Evolutionary conservation across 2,329 filamentous ascomycete species (phyloP).

Genomic region (Thermomyces lanuginosus): DNA sequence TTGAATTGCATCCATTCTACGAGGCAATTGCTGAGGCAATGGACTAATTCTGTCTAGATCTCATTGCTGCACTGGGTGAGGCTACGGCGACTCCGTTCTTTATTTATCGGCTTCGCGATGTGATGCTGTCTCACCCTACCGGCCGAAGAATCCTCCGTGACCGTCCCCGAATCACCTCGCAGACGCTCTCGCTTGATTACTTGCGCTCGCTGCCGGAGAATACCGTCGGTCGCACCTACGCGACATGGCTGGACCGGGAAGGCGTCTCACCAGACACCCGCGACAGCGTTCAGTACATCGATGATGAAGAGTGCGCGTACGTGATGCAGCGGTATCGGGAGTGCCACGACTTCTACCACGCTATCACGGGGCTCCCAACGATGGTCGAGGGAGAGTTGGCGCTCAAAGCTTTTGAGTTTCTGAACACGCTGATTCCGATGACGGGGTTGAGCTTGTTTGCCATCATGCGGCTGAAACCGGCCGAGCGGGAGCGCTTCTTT

Average conservation of each 20-base stretch:
- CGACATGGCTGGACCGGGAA: slow-evolving; percentile 81
- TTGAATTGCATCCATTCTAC: background rate
- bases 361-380: slow-evolving; percentile 74
- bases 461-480: slow-evolving; percentile 44
- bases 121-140: slow-evolving; percentile 71
- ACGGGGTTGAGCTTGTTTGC: slow-evolving; percentile 74
- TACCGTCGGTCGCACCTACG: slow-evolving; percentile 69
- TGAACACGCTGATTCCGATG: slow-evolving; percentile 90
- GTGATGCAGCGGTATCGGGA: slow-evolving; percentile 97
- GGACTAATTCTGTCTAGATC: slow-evolving; percentile 39
- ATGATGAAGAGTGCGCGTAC: slow-evolving; percentile 90
- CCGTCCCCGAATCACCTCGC: slow-evolving; percentile 71
- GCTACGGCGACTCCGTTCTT: slow-evolving; percentile 90
- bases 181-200: slow-evolving; percentile 47
- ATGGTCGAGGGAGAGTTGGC: slow-evolving; percentile 93
- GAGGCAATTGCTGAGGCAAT: slow-evolving; percentile 1
- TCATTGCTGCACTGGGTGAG: slow-evolving; percentile 89
- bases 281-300: slow-evolving; percentile 68
- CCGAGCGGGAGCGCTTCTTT: slow-evolving; percentile 51
- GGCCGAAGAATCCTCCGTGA: slow-evolving; percentile 84
- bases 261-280: slow-evolving; percentile 86
- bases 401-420: slow-evolving; percentile 95
- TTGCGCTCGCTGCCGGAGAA: slow-evolving; percentile 57
- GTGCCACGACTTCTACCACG: slow-evolving; percentile 96
- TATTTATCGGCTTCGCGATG: slow-evolving; percentile 75